Conservation (phyloP, 805 yeast genomes). For the Pichia paraexigua region DNA sequence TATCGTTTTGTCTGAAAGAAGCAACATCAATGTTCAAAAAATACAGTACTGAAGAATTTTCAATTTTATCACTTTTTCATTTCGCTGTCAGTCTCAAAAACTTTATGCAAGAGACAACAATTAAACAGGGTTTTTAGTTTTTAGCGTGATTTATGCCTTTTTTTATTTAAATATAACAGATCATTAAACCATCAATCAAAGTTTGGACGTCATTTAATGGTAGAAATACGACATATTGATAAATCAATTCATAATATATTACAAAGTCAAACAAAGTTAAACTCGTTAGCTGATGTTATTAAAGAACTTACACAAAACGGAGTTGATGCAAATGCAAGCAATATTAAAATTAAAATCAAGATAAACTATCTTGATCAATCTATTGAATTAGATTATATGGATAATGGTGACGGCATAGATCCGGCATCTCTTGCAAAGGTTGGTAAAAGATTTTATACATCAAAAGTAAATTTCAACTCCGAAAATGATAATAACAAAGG, state of each 20-base stretch:
- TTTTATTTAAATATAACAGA: neutral
- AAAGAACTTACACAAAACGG: conserved; percentile 48
- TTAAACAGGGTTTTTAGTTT: neutral
- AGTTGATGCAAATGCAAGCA: conserved; percentile 43
- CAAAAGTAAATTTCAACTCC: conserved; percentile 34
- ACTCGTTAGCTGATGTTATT: conserved; percentile 34
- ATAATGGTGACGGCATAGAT: conserved; percentile 66
- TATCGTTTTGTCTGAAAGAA: neutral
- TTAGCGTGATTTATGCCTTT: neutral
- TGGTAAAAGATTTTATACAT: conserved; percentile 45
- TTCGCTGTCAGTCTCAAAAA: neutral
- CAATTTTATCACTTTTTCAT: neutral
- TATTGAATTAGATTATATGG: conserved; percentile 37
- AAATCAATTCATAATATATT: neutral
- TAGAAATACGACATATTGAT: conserved; percentile 3
- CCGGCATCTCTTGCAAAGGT: conserved; percentile 38
- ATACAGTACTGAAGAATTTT: too few species aligned
- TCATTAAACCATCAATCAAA: neutral
- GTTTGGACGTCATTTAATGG: too few species aligned
- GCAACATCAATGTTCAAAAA: neutral
- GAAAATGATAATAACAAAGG: neutral
- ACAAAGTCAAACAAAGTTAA: conserved; percentile 27
- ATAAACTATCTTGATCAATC: conserved; percentile 19
- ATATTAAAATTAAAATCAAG: conserved; percentile 24
- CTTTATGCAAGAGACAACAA: neutral